Evolutionary conservation across 2,329 filamentous ascomycete species (phyloP), one percentile per base, ranked within the genome.

Genomic region (Fusarium longipes): DNA sequence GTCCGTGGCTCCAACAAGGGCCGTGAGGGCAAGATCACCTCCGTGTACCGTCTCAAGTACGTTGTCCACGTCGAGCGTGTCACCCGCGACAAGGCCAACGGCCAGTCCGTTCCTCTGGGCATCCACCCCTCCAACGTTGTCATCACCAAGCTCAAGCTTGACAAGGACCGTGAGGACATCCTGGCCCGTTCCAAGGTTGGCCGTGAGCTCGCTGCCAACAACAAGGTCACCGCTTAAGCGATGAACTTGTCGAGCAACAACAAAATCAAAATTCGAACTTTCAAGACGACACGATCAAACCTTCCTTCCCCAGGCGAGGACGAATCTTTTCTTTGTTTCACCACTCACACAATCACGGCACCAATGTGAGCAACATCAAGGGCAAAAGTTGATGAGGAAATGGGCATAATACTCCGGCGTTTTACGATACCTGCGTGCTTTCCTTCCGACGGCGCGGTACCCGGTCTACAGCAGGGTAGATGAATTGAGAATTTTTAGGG

Each of bases 11-110:
- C 87, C 84, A 92, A 97, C 89, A 98, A 98, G 89, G 96, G 95
- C 81, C 93, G 93, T 79, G 95, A 98, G 87, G 96, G 96, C 87
- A 98, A 98, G 88, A 88, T 99, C 85, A 94, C 91, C 78, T 93
- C 92, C 78, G 95, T 98, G 82, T 99, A 97, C 91, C 93, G 93
- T 83, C 91, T 97, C 79, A 98, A 98, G 86, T 99, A 96, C 85
- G 88, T 93, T 80, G 91, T 99, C 81, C 95, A 98, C 90, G 83
- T 99, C 82, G 95, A 97, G 89, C 93, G 95, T 78, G 91, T 99
- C 81, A 90, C 90, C 83, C 93, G 94, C 81, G 96, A 99, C 84
- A 99, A 99, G 91, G 91, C 89, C 82, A 96, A 93, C 82, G 95
- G 96, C 84, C 94, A 97, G 87, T 92, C 89, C 81, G 94, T 98